Evolutionary conservation across 257 asterid genomes (phyloP), one percentile per base, ranked within the genome.

Genomic region (Petrea volubilis): DNA sequence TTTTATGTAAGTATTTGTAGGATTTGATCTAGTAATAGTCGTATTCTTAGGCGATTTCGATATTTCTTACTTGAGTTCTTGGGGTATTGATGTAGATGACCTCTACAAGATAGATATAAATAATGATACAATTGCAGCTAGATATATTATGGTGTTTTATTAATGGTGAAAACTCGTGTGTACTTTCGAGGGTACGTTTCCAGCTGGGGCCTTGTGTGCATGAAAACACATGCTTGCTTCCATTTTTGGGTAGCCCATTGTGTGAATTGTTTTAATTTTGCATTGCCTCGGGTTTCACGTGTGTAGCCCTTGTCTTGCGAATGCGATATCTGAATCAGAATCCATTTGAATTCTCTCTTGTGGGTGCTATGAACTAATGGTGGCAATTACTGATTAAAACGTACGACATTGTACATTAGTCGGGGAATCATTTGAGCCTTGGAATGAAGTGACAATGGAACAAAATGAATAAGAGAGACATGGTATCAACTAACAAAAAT

Each of bases 261-360:
- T n/a, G n/a, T n/a, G n/a, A n/a, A n/a, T n/a, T n/a, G n/a, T n/a
- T n/a, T n/a, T n/a, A n/a, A n/a, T n/a, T n/a, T n/a, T n/a, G n/a
- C n/a, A n/a, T n/a, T n/a, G n/a, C n/a, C n/a, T n/a, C n/a, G n/a
- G n/a, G n/a, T n/a, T n/a, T n/a, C n/a, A n/a, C n/a, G n/a, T n/a
- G n/a, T n/a, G n/a, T n/a, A n/a, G n/a, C n/a, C n/a, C n/a, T n/a
- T n/a, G n/a, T n/a, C n/a, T n/a, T n/a, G n/a, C n/a, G n/a, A n/a
- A n/a, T n/a, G n/a, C n/a, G n/a, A n/a, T n/a, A 59, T 71, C 64
- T 79, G 78, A 75, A 67, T 75, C 64, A 41, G 75, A 66, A 40
- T 75, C 84, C 84, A 75, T 72, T 75, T 13, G 6, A 13, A 17
- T 10, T 6, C 36, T 13, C 53, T 62, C 46, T 24, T 57, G 76